Conservation (phyloP, 805 yeast species). For the Jamesozyma hellenica region DNA sequence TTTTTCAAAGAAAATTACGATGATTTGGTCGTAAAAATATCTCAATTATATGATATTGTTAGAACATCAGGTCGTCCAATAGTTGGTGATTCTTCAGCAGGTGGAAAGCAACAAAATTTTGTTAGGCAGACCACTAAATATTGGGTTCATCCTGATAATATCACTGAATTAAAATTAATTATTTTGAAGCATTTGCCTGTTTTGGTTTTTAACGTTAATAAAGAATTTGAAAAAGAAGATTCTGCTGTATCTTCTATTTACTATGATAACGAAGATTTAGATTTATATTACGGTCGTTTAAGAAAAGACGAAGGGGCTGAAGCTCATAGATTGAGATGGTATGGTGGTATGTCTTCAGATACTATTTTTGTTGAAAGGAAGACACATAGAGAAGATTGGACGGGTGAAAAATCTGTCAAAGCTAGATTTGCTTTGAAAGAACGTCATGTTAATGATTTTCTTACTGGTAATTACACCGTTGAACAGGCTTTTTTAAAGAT, state of each 20-base stretch:
- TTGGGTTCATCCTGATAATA: conserved; percentile 98
- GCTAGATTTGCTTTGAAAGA: conserved; percentile 92
- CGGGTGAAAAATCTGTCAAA: conserved; percentile 98
- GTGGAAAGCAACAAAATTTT: conserved; percentile 94
- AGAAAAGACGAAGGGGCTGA: conserved; percentile 98
- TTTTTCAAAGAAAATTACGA: conserved; percentile 95
- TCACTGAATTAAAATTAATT: conserved; percentile 88
- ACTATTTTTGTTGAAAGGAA: conserved; percentile 92
- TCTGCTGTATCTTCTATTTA: conserved; percentile 95
- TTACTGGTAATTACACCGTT: conserved; percentile 78
- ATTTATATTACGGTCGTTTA: conserved; percentile 86
- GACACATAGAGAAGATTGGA: conserved; percentile 99
- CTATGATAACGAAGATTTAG: conserved; percentile 82
- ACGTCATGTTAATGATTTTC: conserved; percentile 74
- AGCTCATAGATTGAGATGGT: conserved; percentile 97
- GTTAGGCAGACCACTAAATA: conserved; percentile 97
- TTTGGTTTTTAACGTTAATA: conserved; percentile 86
- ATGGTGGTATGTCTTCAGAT: conserved; percentile 93
- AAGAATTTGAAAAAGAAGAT: conserved; percentile 91
- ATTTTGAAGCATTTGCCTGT: conserved; percentile 94
- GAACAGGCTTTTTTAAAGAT: conserved; percentile 84
- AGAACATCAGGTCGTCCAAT: conserved; percentile 95
- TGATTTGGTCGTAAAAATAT: conserved; percentile 74
- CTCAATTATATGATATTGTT: conserved; percentile 82
- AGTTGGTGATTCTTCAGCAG: conserved; percentile 93